phyloP scores from a whole-genome alignment of 768 basidiomycete species.

The Suillus placidus region DNA sequence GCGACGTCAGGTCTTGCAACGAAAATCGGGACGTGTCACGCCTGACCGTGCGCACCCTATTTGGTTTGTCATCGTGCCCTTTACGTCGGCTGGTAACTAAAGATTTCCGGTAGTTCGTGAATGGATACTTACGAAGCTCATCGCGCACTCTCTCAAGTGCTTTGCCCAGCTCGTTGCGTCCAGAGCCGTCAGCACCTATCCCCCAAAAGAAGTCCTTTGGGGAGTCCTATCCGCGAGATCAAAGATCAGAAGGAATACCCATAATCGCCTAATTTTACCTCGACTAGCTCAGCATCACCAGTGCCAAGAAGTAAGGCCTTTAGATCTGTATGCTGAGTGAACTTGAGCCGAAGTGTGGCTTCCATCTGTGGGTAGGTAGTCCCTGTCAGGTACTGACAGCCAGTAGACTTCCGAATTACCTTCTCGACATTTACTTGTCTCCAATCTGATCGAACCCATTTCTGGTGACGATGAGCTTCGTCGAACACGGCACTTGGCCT shows the following conservation, averaged over 20 bases:
- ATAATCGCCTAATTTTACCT: slow-evolving; percentile 45
- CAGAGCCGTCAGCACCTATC: slow-evolving; percentile 63
- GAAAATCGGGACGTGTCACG: slow-evolving; percentile 34
- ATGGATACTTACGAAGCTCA: slow-evolving; percentile 44
- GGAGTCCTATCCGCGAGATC: slow-evolving; percentile 52
- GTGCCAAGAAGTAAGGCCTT: slow-evolving; percentile 63
- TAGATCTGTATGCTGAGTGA: slow-evolving; percentile 67
- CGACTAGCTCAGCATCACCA: slow-evolving; percentile 66
- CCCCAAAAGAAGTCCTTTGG: slow-evolving; percentile 82
- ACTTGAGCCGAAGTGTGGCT: slow-evolving; percentile 63
- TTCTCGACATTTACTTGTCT: slow-evolving; percentile 66
- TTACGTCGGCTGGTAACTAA: not conserved
- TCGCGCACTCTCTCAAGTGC: slow-evolving; percentile 63
- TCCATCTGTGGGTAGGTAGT: slow-evolving; percentile 55
- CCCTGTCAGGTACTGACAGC: not conserved
- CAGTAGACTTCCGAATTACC: slow-evolving; percentile 36
- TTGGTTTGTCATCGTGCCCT: slow-evolving; percentile 27
- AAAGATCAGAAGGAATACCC: slow-evolving; percentile 5
- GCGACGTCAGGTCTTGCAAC: slow-evolving; percentile 34
- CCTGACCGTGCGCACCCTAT: slow-evolving; percentile 29
- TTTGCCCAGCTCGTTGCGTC: slow-evolving; percentile 76
- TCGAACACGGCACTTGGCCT: slow-evolving; percentile 65
- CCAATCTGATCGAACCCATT: slow-evolving; percentile 68
- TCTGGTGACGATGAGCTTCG: slow-evolving; percentile 66
- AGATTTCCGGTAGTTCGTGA: not conserved